These are phyloP conservation scores for Leptomonas seymouri DNA, from an alignment of 208 protist species.

Conservation along the genomic window DNA sequence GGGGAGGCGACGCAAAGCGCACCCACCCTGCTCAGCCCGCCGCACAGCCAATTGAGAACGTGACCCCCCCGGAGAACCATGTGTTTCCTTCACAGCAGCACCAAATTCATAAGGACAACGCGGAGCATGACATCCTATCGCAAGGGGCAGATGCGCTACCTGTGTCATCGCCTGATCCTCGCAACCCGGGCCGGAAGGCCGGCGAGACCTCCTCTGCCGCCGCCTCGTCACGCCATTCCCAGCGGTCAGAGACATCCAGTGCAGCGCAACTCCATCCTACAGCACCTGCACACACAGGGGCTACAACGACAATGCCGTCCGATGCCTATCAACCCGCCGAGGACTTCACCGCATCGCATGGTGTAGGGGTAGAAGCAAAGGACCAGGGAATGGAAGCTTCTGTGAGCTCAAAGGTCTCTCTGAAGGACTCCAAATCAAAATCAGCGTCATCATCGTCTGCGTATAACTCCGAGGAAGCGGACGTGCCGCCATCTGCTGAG, in stretches of 20 bases:
- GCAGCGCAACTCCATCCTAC: neutral
- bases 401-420: neutral
- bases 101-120: neutral
- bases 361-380: neutral
- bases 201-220: neutral
- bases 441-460: neutral
- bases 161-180: slow-evolving; percentile 7
- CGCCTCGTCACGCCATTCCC: slow-evolving; percentile 8
- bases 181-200: neutral
- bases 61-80: neutral
- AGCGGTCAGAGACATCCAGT: neutral
- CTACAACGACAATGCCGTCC: neutral
- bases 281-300: neutral
- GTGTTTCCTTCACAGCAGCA: neutral
- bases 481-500: neutral
- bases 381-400: no score
- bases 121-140: neutral
- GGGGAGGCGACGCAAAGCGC: slow-evolving; percentile 6
- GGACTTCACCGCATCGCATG: neutral
- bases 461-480: neutral
- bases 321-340: neutral
- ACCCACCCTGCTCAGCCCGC: slow-evolving; percentile 2
- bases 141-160: neutral
- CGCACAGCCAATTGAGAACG: neutral
- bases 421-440: neutral